phyloP scores from a whole-genome alignment of 768 basidiomycete genomes.

The Panellus pusillus region DNA sequence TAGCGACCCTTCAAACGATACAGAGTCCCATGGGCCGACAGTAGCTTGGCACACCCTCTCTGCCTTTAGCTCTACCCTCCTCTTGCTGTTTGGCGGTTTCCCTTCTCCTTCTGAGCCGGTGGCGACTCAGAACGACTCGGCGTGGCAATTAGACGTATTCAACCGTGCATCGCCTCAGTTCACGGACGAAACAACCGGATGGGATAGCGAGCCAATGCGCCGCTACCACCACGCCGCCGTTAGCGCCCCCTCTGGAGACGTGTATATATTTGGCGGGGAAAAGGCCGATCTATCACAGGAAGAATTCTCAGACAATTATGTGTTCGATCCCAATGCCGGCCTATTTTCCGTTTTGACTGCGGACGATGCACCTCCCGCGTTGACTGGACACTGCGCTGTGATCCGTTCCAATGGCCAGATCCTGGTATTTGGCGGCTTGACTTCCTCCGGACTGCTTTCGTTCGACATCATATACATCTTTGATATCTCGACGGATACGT shows the following conservation, averaged over 20 bases:
- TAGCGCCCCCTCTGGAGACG: conserved; percentile 43
- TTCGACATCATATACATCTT: conserved; percentile 64
- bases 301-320: conserved; percentile 63
- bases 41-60: conserved; percentile 83
- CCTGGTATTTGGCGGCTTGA: conserved; percentile 75
- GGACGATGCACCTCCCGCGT: conserved; percentile 58
- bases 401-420: conserved; percentile 70
- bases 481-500: conserved; percentile 54
- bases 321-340: conserved; percentile 51
- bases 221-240: conserved; percentile 75
- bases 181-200: conserved; percentile 46
- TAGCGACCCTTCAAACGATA: conserved; percentile 43
- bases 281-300: conserved; percentile 75
- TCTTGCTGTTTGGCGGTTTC: conserved; percentile 77
- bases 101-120: conserved; percentile 56
- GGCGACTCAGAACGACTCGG: conserved; percentile 65
- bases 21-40: conserved; percentile 53
- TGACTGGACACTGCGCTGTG: conserved; percentile 73
- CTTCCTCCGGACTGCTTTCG: conserved; percentile 47
- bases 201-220: conserved; percentile 69
- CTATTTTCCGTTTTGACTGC: conserved; percentile 58
- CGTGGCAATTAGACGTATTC: conserved; percentile 50
- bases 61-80: conserved; percentile 50
- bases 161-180: conserved; percentile 42
- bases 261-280: conserved; percentile 80